Base-by-base conservation (phyloP, 208 protist genomes). In the Trypanosoma congolense region DNA sequence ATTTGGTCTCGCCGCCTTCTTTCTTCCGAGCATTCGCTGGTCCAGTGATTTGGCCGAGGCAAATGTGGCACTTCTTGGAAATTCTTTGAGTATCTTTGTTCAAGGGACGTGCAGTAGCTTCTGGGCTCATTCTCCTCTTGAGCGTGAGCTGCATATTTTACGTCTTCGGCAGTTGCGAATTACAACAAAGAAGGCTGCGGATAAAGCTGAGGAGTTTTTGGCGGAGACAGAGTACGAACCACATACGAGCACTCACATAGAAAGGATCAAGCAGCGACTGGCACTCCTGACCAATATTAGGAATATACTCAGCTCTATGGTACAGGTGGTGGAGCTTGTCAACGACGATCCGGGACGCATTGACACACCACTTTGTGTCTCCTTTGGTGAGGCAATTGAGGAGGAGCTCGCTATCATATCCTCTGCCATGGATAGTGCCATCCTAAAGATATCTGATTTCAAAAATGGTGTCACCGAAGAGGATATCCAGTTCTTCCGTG, bases 361-460 rank as follows among this genome's bases (percentile, higher is more conserved):
- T 47, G 84, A 91, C 35, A 95, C 87, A 30, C 81, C 79, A 28
- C 78, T 92, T 64, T 92, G 83, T 60, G 70, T 68, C 43, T 52
- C 65, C 3, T 92, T 92, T 70, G 83, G 83, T 12, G 61, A 50
- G 19, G 66, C 66, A 36, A 91, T 95, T 45, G 67, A 61, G 43
- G 83, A 95, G 26, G 70, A 90, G 56, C 73, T 95, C 14, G 70
- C 76, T 9, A 53, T 90, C 30, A 83, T 95, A 57, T 58, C 82
- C 9, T 90, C 83, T 26, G 83, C 87, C 9, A 95, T 95, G 72
- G 87, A 95, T 65, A 89, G 57, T 58, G 92, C 88, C 70, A 87
- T 95, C 52, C 64, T 95, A 25, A 95, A 95, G 69, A 95, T 95
- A 69, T 75, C 81, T 26, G 83, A 95, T 60, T 89, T 92, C 54